Evolutionary conservation across 305 asterid species (phyloP).

Genomic region (Plantago coronopus): DNA sequence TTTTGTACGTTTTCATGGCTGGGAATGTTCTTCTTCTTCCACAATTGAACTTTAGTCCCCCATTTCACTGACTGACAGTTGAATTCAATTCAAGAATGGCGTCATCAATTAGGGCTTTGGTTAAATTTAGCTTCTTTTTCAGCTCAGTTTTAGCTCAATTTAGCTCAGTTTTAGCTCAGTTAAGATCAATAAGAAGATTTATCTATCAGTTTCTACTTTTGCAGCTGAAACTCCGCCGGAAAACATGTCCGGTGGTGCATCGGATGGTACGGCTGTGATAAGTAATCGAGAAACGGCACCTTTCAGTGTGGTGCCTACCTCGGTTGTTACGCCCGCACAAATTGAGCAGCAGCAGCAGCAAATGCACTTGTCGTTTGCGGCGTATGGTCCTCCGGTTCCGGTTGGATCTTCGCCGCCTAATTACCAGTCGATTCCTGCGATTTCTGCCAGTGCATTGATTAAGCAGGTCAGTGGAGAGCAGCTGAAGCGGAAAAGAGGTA

Average conservation of each 20-base stretch:
- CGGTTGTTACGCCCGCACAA: conserved; percentile 9
- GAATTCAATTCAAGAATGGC: conserved; percentile 10
- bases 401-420: conserved; percentile 27
- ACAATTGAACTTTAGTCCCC: too few relatives aligned
- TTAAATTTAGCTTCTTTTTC: background rate
- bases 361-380: conserved; percentile 30
- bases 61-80: conserved; percentile 4
- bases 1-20: background rate
- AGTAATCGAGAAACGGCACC: background rate
- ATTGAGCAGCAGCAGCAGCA: conserved; percentile 43
- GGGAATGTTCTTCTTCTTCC: too few relatives aligned
- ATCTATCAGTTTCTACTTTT: too few relatives aligned
- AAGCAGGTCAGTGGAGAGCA: conserved; percentile 37
- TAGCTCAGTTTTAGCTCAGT: too few relatives aligned
- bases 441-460: background rate
- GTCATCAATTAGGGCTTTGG: conserved; percentile 16
- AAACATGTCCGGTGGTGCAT: too few relatives aligned
- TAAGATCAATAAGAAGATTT: too few relatives aligned
- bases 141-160: background rate
- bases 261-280: too few relatives aligned
- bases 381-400: conserved; percentile 26
- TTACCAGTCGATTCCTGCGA: conserved; percentile 24
- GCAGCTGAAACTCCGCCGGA: too few relatives aligned
- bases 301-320: background rate
- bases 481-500: conserved; percentile 48